Evolutionary conservation across 257 asterid genomes (phyloP), one percentile per base, ranked within the genome.

Genomic region (Gentiana straminea): DNA sequence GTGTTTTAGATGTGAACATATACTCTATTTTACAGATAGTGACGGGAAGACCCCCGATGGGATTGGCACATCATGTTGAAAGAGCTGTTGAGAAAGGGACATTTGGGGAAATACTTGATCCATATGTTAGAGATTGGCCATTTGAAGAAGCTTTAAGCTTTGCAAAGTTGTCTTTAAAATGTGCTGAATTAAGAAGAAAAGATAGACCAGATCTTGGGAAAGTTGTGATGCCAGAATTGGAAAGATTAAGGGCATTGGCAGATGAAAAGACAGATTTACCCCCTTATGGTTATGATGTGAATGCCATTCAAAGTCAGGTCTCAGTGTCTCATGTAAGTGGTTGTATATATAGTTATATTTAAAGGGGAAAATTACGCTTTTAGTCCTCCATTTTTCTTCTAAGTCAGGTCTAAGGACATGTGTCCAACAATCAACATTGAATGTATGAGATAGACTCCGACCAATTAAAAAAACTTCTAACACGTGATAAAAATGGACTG

Each of bases 121-220:
- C 67, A 53, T 34, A 61, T 37, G 71, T 67, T 55, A 54, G 57
- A 5, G 59, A 67, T 24, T 67, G 71, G 71, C 71, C 71, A n/a
- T 13, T 67, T 48, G 67, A 60, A 60, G 71, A 67, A n/a, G 38
- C 67, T 44, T 35, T 60, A 33, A n/a, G 12, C 33, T 68, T 61
- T 39, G 73, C 73, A 38, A 62, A 61, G 52, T 57, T 68, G 38
- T 55, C 73, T 7, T 57, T 68, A 13, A 68, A 68, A 50, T 68
- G 73, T 58, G 61, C 73, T 24, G 73, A 68, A 53, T 35, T 68
- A 58, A 41, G 68, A 59, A 58, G 64, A 38, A 68, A 61, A 62
- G 68, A 68, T 49, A 36, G 73, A 50, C 73, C 73, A 5, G 73
- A 68, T 61, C 73, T 68, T 43, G 63, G 63, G 13, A 47, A 53